Conservation (phyloP, 1,139 yeast species). For the Blastobotrys proliferans region DNA sequence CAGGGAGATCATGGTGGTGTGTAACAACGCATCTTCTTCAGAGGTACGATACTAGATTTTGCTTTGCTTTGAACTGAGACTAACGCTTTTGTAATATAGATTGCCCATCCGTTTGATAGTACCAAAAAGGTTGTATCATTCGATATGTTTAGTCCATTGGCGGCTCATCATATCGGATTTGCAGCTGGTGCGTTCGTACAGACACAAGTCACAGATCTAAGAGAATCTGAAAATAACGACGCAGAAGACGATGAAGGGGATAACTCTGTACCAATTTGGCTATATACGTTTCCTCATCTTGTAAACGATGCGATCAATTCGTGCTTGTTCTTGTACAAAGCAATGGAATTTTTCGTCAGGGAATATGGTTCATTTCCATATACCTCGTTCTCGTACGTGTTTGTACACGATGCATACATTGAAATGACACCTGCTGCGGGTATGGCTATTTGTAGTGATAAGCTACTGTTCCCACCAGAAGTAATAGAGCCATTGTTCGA, state of each 20-base stretch:
- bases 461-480: conserved; percentile 68
- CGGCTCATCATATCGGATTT: conserved; percentile 97
- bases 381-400: conserved; percentile 71
- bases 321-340: conserved; percentile 68
- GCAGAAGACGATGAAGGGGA: conserved; percentile 19
- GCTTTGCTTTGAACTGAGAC: not conserved
- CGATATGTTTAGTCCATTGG: conserved; percentile 79
- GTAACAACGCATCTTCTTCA: conserved; percentile 63
- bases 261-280: conserved; percentile 43
- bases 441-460: conserved; percentile 59
- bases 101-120: conserved; percentile 50
- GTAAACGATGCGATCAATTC: conserved; percentile 64
- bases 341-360: conserved; percentile 76
- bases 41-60: conserved; percentile 33
- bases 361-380: conserved; percentile 95
- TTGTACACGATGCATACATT: conserved; percentile 57
- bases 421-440: conserved; percentile 67
- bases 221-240: conserved; percentile 2
- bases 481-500: conserved; percentile 75
- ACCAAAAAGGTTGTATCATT: conserved; percentile 74
- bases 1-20: conserved; percentile 63
- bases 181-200: conserved; percentile 83
- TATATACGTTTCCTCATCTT: conserved; percentile 57
- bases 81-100: conserved; percentile 14
- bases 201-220: conserved; percentile 46